A percentile compares a stretch with the other conserved stretches of the same genome.
phyloP scores from a whole-genome alignment of 345 rosid species.

The Trapa bicornis region DNA sequence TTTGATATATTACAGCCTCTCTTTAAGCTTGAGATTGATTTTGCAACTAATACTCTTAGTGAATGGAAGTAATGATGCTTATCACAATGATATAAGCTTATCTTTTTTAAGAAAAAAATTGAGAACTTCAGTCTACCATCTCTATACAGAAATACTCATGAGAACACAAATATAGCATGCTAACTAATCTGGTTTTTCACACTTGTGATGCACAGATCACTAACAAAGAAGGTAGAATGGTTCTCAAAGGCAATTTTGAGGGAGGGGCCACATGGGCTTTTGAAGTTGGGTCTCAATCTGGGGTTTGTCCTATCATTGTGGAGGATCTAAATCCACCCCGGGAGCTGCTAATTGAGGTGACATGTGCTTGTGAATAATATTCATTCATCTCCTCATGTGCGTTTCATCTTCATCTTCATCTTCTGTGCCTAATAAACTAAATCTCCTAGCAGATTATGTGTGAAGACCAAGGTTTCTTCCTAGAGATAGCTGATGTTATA shows the following conservation, averaged over 20 bases:
- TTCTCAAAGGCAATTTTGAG: slow-evolving; percentile 43
- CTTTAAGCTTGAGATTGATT: no score
- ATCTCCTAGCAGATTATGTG: slow-evolving; percentile 63
- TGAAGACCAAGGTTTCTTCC: slow-evolving; percentile 79
- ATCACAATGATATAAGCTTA: no score
- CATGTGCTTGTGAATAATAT: background rate
- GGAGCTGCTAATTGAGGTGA: slow-evolving; percentile 85
- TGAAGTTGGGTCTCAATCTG: slow-evolving; percentile 76
- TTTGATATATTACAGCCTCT: no score
- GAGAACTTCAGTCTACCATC: no score
- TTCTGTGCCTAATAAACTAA: background rate
- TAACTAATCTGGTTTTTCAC: background rate
- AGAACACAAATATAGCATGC: background rate
- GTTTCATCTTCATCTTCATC: background rate
- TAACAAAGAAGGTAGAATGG: slow-evolving; percentile 34
- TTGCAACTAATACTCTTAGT: no score
- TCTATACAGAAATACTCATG: no score
- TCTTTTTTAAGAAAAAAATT: no score
- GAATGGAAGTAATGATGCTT: no score
- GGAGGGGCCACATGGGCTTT: slow-evolving; percentile 99
- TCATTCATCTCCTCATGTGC: background rate
- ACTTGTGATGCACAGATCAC: slow-evolving; percentile 33
- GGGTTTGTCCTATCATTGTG: slow-evolving; percentile 77
- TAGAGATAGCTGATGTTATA: slow-evolving; percentile 83
- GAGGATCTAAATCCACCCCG: slow-evolving; percentile 90